Evolutionary conservation across 345 rosid species (phyloP).

Genomic region (Iberis pinnata): DNA sequence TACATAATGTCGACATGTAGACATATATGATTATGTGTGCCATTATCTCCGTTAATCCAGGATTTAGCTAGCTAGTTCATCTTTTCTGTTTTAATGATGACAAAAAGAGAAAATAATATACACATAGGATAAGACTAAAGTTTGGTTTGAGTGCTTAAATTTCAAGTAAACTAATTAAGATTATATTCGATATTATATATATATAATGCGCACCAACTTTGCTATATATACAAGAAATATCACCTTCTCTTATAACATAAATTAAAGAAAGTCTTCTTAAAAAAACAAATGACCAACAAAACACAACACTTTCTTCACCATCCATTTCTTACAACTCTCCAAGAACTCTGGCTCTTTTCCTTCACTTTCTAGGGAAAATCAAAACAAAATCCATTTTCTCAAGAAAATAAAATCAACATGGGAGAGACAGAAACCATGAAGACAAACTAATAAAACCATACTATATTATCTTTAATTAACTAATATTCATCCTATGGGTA

Average conservation of each 20-base stretch:
- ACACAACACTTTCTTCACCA: slow-evolving; percentile 11
- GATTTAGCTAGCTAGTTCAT: slow-evolving; percentile 7
- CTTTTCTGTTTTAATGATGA: slow-evolving; percentile 13
- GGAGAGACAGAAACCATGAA: slow-evolving; percentile 34
- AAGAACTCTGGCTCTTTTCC: slow-evolving; percentile 18
- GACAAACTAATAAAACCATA: slow-evolving; percentile 17
- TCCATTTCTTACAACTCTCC: slow-evolving; percentile 18
- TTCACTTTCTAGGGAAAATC: slow-evolving; percentile 21
- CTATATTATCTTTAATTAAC: too few species aligned
- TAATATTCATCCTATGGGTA: slow-evolving; percentile 23
- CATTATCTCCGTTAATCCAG: slow-evolving; percentile 16
- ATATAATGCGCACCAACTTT: slow-evolving; percentile 1
- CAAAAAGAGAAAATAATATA: slow-evolving; percentile 13
- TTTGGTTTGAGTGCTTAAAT: slow-evolving; percentile 23
- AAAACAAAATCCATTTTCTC: slow-evolving; percentile 7
- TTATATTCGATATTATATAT: slow-evolving; percentile 2
- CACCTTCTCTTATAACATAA: slow-evolving; percentile 2
- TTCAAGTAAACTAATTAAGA: slow-evolving; percentile 20
- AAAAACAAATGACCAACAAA: slow-evolving; percentile 22
- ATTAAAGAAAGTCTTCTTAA: slow-evolving; percentile 14
- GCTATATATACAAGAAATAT: slow-evolving; percentile 25
- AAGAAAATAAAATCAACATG: slow-evolving; percentile 16
- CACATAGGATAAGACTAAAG: slow-evolving; percentile 7
- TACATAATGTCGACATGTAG: not conserved
- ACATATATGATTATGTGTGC: not conserved